These are phyloP conservation scores for Nicotiana tabacum DNA, from an alignment of 257 asterid genomes.

Conservation along the genomic window DNA sequence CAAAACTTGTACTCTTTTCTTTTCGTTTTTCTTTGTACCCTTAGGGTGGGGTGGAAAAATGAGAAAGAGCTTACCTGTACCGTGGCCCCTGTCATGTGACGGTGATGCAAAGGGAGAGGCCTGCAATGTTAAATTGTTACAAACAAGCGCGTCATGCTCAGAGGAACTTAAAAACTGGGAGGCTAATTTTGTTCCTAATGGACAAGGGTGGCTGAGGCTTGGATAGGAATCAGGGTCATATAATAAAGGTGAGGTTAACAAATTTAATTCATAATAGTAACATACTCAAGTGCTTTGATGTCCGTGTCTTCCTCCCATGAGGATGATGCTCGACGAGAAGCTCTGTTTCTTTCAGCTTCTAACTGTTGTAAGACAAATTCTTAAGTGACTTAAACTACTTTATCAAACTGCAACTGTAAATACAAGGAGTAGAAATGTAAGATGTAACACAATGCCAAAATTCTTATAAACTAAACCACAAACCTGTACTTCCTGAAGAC, in stretches of 20 bases:
- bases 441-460: slow-evolving; percentile 8
- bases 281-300: slow-evolving; percentile 91
- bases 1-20: neutral
- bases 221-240: neutral
- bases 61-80: slow-evolving; percentile 54
- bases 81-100: slow-evolving; percentile 82
- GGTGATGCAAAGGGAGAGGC: slow-evolving; percentile 96
- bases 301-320: slow-evolving; percentile 94
- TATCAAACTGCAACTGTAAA: neutral
- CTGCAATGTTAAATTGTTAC: slow-evolving; percentile 40
- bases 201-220: neutral
- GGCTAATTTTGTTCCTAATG: neutral
- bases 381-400: slow-evolving; percentile 6
- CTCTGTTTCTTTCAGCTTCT: slow-evolving; percentile 80
- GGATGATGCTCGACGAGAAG: slow-evolving; percentile 86
- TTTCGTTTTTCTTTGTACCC: neutral
- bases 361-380: slow-evolving; percentile 38
- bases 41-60: slow-evolving; percentile 12
- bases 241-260: too few relatives aligned
- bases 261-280: neutral
- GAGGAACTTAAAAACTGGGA: neutral
- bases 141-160: neutral
- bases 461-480: slow-evolving; percentile 15
- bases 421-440: neutral
- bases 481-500: slow-evolving; percentile 81